Percentiles rank a stretch among this genome's conserved stretches.
Conservation (phyloP, 2,329 filamentous ascomycete species). For the Didymella keratinophila region DNA sequence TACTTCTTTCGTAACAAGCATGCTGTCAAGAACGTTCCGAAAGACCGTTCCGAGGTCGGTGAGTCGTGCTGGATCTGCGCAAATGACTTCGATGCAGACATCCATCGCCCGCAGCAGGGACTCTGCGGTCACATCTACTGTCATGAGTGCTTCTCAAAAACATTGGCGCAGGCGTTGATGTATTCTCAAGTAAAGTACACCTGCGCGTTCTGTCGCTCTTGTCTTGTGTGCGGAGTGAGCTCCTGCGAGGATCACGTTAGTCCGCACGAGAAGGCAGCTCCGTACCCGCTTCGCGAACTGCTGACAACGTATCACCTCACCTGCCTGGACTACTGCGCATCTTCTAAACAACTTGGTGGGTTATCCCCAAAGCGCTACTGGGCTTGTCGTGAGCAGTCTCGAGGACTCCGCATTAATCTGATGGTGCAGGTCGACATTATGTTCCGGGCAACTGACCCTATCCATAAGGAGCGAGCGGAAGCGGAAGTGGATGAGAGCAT, state of each 20-base stretch:
- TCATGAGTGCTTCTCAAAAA: background rate
- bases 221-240: slow-evolving; percentile 1
- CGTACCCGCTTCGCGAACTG: too few species aligned
- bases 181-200: background rate
- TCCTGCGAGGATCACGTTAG: slow-evolving; percentile 3
- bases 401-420: background rate
- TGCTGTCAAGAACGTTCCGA: background rate
- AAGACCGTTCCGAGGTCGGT: background rate
- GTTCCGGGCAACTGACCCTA: background rate
- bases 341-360: background rate
- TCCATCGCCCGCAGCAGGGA: background rate
- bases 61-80: slow-evolving; percentile 8
- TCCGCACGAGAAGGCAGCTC: background rate
- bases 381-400: slow-evolving; percentile 4
- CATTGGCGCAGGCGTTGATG: background rate
- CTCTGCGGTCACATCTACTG: slow-evolving; percentile 11
- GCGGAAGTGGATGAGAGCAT: background rate
- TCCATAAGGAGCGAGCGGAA: background rate
- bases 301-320: too few species aligned
- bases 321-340: background rate
- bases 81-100: slow-evolving; percentile 1
- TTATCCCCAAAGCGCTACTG: slow-evolving; percentile 7
- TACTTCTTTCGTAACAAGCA: slow-evolving; percentile 14
- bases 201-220: slow-evolving; percentile 7
- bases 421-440: background rate